These are phyloP conservation scores for Aspergillus ustus DNA, from an alignment of 2,329 filamentous ascomycete species.

Conservation along the genomic window DNA sequence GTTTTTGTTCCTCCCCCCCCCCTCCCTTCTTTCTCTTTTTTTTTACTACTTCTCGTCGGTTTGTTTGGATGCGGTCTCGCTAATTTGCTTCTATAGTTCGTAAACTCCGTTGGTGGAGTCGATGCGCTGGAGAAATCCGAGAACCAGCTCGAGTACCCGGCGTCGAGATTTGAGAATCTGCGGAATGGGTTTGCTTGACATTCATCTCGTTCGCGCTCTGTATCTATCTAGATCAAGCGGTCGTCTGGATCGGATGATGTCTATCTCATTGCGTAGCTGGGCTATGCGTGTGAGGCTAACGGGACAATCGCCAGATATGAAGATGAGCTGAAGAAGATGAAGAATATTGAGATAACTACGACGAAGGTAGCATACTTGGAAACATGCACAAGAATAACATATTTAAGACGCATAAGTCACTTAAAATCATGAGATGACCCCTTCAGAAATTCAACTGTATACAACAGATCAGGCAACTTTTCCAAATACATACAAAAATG, in stretches of 20 bases:
- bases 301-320: not conserved
- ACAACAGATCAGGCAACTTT: not conserved
- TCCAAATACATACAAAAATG: not conserved
- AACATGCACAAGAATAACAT: no score
- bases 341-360: not conserved
- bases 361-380: not conserved
- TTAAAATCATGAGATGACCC: no score
- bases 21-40: not conserved
- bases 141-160: conserved; percentile 20
- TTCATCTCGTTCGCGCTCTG: not conserved
- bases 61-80: not conserved
- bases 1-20: conserved; percentile 14
- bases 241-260: not conserved
- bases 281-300: not conserved
- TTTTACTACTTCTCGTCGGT: not conserved
- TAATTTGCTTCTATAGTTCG: conserved; percentile 7
- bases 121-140: conserved; percentile 9
- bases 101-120: conserved; percentile 11
- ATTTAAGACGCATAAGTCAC: no score
- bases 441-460: not conserved
- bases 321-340: not conserved
- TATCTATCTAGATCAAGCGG: not conserved
- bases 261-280: not conserved
- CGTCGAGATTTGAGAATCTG: conserved; percentile 19
- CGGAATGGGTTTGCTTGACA: conserved; percentile 9